These are phyloP conservation scores for Aspergillus sclerotialis DNA, from an alignment of 2,329 filamentous ascomycete genomes.

Conservation along the genomic window DNA sequence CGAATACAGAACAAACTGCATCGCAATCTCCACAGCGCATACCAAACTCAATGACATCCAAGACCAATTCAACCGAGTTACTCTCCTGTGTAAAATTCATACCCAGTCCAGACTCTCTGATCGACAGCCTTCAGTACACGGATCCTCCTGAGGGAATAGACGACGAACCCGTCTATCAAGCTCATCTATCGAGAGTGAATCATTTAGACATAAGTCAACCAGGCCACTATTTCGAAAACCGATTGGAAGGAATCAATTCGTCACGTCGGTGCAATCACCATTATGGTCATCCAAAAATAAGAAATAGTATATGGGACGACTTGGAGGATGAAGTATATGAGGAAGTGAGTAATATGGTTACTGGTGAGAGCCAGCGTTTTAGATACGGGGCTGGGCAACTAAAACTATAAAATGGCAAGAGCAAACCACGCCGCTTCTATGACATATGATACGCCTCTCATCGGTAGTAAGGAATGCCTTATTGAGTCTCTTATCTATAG, in stretches of 20 bases:
- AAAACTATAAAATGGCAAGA: not conserved
- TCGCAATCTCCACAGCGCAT: not conserved
- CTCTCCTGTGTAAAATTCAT: not conserved
- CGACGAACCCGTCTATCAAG: not conserved
- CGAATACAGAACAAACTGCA: not conserved
- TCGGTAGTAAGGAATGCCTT: too few species aligned
- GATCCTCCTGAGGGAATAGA: not conserved
- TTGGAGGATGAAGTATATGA: constrained; percentile 16
- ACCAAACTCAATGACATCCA: not conserved
- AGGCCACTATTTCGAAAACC: not conserved
- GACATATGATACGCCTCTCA: too few species aligned
- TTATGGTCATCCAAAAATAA: too few species aligned
- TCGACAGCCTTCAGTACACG: not conserved
- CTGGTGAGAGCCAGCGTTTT: constrained; percentile 10
- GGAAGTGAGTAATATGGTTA: constrained; percentile 11
- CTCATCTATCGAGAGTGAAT: not conserved
- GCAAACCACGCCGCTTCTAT: not conserved
- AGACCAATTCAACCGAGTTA: not conserved
- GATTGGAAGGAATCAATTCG: not conserved
- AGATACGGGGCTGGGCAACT: constrained; percentile 7
- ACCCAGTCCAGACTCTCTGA: not conserved
- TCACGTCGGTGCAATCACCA: too few species aligned
- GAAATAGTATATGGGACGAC: constrained; percentile 2
- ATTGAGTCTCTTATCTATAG: not conserved
- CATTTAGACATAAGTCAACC: not conserved